A percentile compares a stretch with the other conserved stretches of the same genome.
Conservation (phyloP, 1,139 yeast genomes). For the Arxiozyma bovina region DNA sequence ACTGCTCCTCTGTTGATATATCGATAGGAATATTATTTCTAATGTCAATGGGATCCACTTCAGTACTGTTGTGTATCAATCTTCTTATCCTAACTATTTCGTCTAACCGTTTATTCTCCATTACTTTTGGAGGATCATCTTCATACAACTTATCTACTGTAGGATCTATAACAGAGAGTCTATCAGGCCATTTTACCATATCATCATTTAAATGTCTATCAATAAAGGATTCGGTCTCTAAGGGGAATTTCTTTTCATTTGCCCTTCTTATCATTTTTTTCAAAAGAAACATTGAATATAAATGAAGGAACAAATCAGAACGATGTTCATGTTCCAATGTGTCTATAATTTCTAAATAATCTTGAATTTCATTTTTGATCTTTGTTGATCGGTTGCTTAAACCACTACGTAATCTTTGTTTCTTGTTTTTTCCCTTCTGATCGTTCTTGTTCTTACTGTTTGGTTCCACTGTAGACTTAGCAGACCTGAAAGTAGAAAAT, state of each 20-base stretch:
- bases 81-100: neutral
- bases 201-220: constrained; percentile 24
- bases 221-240: constrained; percentile 22
- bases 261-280: constrained; percentile 22
- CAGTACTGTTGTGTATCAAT: neutral
- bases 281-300: constrained; percentile 27
- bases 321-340: constrained; percentile 26
- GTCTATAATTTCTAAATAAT: constrained; percentile 17
- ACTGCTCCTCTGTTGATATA: neutral
- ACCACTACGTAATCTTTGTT: neutral
- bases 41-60: neutral
- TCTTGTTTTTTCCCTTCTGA: neutral
- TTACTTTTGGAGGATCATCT: constrained; percentile 10
- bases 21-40: neutral
- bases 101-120: constrained; percentile 2
- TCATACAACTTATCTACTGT: constrained; percentile 21
- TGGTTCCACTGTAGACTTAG: neutral
- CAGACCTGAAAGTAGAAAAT: neutral
- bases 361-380: neutral
- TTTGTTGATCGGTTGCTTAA: neutral
- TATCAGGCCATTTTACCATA: constrained; percentile 31
- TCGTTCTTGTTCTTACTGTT: neutral
- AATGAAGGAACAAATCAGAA: constrained; percentile 25
- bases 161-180: constrained; percentile 24
- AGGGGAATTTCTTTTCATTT: constrained; percentile 20